Conservation (phyloP, 306 rosid species). For the Canavalia gladiata region DNA sequence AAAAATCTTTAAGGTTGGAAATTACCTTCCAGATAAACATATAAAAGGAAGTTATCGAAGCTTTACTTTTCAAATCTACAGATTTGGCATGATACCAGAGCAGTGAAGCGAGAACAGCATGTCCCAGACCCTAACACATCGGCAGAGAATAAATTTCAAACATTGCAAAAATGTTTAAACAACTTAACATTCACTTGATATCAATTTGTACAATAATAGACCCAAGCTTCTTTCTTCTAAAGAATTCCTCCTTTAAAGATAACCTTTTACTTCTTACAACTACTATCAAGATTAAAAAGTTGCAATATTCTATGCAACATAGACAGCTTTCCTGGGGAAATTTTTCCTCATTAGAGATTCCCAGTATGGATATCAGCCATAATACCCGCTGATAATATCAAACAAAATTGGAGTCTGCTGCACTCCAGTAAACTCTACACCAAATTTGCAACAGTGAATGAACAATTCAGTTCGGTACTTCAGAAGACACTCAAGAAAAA, state of each 20-base stretch:
- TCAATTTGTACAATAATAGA: background rate
- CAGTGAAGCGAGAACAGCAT: conserved; percentile 65
- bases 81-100: conserved; percentile 87
- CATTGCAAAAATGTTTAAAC: conserved; percentile 29
- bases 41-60: conserved; percentile 87
- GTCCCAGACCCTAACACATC: conserved; percentile 77
- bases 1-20: conserved; percentile 1
- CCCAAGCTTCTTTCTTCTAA: conserved; percentile 46
- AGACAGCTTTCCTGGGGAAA: conserved; percentile 17
- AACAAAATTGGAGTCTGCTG: conserved; percentile 12
- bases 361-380: conserved; percentile 15
- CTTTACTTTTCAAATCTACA: conserved; percentile 86
- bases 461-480: background rate
- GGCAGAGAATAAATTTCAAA: conserved; percentile 41
- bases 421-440: background rate
- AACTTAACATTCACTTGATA: conserved; percentile 12
- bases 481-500: conserved; percentile 1
- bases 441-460: background rate
- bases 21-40: conserved; percentile 99
- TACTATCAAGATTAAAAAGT: conserved; percentile 23
- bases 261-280: conserved; percentile 25
- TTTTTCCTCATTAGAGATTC: conserved; percentile 19
- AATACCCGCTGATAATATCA: background rate
- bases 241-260: conserved; percentile 30
- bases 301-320: conserved; percentile 21